Percentiles rank a stretch among this genome's conserved stretches.
Evolutionary conservation across 345 rosid genomes (phyloP).

Genomic region (Corymbia maculata): DNA sequence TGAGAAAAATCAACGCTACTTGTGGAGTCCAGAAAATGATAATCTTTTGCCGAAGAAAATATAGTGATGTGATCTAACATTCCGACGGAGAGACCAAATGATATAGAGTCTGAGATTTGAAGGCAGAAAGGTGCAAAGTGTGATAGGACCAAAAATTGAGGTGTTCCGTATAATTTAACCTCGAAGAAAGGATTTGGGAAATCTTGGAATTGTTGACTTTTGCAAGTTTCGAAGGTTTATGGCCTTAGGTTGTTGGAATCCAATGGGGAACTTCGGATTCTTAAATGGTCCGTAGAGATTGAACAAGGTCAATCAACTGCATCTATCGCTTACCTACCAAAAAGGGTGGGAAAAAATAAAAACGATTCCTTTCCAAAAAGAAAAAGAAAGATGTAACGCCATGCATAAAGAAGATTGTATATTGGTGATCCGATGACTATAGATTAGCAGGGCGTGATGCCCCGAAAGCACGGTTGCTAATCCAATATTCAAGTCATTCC

Average conservation of each 20-base stretch:
- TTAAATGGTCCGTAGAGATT: neutral
- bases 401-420: neutral
- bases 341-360: neutral
- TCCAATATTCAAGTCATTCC: neutral
- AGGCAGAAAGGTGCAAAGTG: neutral
- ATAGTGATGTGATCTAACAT: neutral
- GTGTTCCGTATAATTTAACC: neutral
- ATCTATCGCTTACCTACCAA: neutral
- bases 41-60: neutral
- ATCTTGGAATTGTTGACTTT: neutral
- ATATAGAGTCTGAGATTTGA: neutral
- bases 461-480: neutral
- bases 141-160: neutral
- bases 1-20: no score
- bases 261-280: neutral
- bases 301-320: neutral
- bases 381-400: neutral
- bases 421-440: neutral
- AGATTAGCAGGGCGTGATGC: neutral
- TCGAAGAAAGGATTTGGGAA: neutral
- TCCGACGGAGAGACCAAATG: neutral
- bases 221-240: neutral
- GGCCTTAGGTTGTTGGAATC: neutral
- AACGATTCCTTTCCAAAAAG: neutral
- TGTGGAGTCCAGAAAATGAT: neutral